Conservation (phyloP, 2,329 filamentous ascomycete genomes). For the Fusarium nelsonii region DNA sequence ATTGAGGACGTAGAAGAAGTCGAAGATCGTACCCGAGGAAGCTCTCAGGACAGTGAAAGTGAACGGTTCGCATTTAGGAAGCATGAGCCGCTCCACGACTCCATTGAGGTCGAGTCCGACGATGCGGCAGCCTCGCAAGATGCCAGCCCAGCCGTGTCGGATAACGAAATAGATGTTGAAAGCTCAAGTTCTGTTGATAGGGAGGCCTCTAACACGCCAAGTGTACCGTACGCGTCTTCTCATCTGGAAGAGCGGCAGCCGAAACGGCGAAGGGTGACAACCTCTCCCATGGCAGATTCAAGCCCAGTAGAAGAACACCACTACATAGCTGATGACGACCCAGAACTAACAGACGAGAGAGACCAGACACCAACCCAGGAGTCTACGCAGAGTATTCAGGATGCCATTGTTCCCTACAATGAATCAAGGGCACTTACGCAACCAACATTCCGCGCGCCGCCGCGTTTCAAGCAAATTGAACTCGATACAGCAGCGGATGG, state of each 20-base stretch:
- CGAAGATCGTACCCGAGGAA: slow-evolving; percentile 33
- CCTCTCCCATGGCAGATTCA: slow-evolving; percentile 43
- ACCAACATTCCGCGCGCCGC: slow-evolving; percentile 55
- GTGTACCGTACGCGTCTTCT: slow-evolving; percentile 9
- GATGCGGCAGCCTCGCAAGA: slow-evolving; percentile 34
- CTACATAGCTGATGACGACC: background rate
- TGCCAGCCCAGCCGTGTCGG: slow-evolving; percentile 5
- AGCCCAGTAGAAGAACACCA: slow-evolving; percentile 13
- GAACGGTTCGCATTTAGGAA: slow-evolving; percentile 14
- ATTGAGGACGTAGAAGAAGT: slow-evolving; percentile 54
- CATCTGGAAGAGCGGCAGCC: slow-evolving; percentile 37
- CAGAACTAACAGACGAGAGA: background rate
- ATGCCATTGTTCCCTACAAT: slow-evolving; percentile 25
- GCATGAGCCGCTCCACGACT: slow-evolving; percentile 38
- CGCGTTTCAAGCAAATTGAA: slow-evolving; percentile 56
- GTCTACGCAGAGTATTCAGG: slow-evolving; percentile 30
- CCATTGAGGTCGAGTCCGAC: slow-evolving; percentile 50
- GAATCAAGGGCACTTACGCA: slow-evolving; percentile 47
- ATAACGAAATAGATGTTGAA: slow-evolving; percentile 10
- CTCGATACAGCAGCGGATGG: slow-evolving; percentile 39
- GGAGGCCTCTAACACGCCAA: slow-evolving; percentile 17
- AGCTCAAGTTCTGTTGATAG: slow-evolving; percentile 10
- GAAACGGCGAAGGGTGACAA: slow-evolving; percentile 49
- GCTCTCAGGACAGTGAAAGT: slow-evolving; percentile 10
- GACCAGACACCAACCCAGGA: slow-evolving; percentile 21